Conservation (phyloP, 106 monocot species). For the Posidonia australis region DNA sequence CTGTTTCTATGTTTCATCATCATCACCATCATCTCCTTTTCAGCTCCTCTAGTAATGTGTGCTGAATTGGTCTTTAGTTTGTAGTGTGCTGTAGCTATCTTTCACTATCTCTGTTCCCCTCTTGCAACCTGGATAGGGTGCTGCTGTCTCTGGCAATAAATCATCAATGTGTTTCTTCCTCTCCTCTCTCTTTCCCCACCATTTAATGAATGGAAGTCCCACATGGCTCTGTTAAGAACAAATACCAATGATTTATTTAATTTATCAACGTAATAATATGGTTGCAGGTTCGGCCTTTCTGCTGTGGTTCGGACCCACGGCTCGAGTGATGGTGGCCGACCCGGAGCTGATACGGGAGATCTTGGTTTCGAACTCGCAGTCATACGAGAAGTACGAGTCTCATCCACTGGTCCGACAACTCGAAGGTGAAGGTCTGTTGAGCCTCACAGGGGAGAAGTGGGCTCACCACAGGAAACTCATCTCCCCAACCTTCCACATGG, state of each 20-base stretch:
- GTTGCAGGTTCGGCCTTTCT: conserved; percentile 84
- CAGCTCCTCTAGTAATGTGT: neutral
- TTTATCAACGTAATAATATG: too few species aligned
- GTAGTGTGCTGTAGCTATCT: conserved; percentile 9
- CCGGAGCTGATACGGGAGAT: conserved; percentile 88
- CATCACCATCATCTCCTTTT: neutral
- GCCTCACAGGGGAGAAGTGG: conserved; percentile 80
- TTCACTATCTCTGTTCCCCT: conserved; percentile 26
- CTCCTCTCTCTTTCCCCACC: neutral
- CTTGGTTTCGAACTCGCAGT: conserved; percentile 51
- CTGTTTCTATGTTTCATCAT: neutral
- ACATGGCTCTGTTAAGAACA: conserved; percentile 8
- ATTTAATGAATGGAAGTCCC: neutral
- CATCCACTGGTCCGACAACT: conserved; percentile 84
- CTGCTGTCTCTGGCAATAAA: neutral
- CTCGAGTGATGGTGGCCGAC: conserved; percentile 65
- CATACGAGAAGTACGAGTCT: conserved; percentile 80
- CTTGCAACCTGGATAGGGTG: conserved; percentile 5
- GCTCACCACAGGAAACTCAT: conserved; percentile 77
- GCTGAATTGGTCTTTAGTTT: neutral
- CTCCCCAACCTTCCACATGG: conserved; percentile 77
- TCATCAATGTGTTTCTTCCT: conserved; percentile 3
- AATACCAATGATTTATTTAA: too few species aligned
- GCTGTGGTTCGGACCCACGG: conserved; percentile 85
- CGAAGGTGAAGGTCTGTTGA: conserved; percentile 82